Base-by-base conservation (phyloP, 202 grass and related monocot species). In the Eragrostis tef region DNA sequence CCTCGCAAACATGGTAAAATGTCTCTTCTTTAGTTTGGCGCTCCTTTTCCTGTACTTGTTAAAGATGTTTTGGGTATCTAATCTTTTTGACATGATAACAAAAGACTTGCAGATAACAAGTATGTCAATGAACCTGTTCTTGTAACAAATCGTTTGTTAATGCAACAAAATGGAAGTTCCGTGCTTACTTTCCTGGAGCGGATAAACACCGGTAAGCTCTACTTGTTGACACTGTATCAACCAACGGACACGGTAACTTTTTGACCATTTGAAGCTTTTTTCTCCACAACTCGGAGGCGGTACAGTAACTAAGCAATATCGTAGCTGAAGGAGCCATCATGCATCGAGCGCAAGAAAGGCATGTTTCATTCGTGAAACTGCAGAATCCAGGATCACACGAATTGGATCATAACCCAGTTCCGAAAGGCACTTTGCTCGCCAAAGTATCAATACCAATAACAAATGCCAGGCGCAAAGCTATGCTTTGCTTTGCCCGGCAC, bases 401-500 rank as follows among this genome's bases (percentile, higher is more conserved):
- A 36, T 79, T 89, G 83, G 51, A 89, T 89, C 83, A 13, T 68
- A 69, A 86, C 83, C 83, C 74, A 86, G 57, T 73, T 19, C 52
- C 81, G 21, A 72, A 81, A 50, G 41, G 8, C 64, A 52, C 13
- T 9, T 3, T 3, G 26, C 2, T 60, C 81, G 34, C 29, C 47
- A 57, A 90, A 85, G 71, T 21, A 89, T 65, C 81, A 69, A 82
- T 80, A 46, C 74, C 64, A 19, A 36, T 66, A 76, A 81, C 60
- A 66, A 31, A 63, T 22, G 9, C 44, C 42, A 21, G 9, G 57
- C 22, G 46, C 65, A 82, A 92, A 90, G 85, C 24, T 70, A 89
- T 93, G 60, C 93, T 85, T 93, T 96, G 63, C 90, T 80, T 92
- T 80, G 44, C 63, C 78, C n/a, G 61, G 42, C 68, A 39, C 64